These are phyloP conservation scores for Kondoa subrosea DNA, from an alignment of 768 basidiomycete species.

Conservation along the genomic window DNA sequence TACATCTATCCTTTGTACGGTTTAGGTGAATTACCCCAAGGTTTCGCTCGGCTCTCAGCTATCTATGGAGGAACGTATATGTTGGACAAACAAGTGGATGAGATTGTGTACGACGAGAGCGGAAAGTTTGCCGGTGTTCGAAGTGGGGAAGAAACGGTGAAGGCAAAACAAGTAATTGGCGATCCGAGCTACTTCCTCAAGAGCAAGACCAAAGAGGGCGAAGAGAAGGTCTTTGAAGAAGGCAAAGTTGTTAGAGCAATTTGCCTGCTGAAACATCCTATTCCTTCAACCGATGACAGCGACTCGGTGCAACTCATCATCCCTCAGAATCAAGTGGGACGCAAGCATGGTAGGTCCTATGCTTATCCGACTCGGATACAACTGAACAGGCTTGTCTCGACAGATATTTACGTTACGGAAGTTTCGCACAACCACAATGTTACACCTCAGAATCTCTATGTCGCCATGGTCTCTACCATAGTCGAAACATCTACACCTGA, in stretches of 20 bases:
- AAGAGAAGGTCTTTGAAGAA: constrained; percentile 62
- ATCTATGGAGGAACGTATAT: constrained; percentile 99
- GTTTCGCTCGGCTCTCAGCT: constrained; percentile 91
- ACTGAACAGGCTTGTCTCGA: constrained; percentile 13
- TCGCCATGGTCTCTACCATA: constrained; percentile 95
- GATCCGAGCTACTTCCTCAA: constrained; percentile 88
- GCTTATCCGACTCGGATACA: background rate
- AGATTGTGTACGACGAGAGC: constrained; percentile 65
- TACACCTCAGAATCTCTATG: constrained; percentile 81
- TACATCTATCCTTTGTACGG: constrained; percentile 99
- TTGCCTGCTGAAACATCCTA: constrained; percentile 93
- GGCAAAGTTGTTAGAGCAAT: constrained; percentile 91
- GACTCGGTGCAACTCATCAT: constrained; percentile 97
- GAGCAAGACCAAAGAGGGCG: constrained; percentile 49
- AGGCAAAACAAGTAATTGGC: constrained; percentile 92
- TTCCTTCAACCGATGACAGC: constrained; percentile 86
- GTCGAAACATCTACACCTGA: constrained; percentile 90
- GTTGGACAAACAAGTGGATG: constrained; percentile 87
- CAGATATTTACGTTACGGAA: constrained; percentile 97
- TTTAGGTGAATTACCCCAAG: constrained; percentile 94
- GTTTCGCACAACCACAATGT: constrained; percentile 96
- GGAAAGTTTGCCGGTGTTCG: constrained; percentile 90
- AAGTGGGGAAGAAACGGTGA: constrained; percentile 75
- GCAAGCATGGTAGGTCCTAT: constrained; percentile 60
- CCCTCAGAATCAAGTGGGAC: constrained; percentile 88